Evolutionary conservation across 2,329 filamentous ascomycete genomes (phyloP).

Genomic region (Ustilaginoidea virens): DNA sequence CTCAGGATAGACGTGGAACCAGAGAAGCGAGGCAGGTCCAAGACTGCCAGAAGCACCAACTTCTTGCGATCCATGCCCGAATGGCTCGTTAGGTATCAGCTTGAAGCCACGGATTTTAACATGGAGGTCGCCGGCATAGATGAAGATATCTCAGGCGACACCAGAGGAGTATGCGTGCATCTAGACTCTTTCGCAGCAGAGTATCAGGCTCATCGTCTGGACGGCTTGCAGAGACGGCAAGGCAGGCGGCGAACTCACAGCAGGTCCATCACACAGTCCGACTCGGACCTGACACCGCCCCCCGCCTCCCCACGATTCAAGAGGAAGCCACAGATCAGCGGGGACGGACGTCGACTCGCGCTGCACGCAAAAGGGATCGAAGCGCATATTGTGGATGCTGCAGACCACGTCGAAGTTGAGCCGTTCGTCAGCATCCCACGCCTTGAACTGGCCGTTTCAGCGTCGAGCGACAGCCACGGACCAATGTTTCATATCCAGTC

Average conservation of each 20-base stretch:
- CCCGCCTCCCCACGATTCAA: conserved; percentile 22
- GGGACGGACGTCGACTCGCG: conserved; percentile 68
- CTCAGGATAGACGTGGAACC: conserved; percentile 56
- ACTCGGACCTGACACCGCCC: conserved; percentile 41
- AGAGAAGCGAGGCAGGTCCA: conserved; percentile 33
- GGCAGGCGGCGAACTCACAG: conserved; percentile 60
- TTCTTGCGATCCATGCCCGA: conserved; percentile 64
- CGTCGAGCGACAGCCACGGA: conserved; percentile 72
- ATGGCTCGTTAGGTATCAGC: conserved; percentile 72
- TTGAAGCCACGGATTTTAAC: conserved; percentile 81
- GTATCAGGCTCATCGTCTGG: conserved; percentile 69
- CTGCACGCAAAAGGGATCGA: conserved; percentile 74
- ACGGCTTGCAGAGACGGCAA: conserved; percentile 39
- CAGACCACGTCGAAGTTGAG: conserved; percentile 70
- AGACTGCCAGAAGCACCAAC: conserved; percentile 39
- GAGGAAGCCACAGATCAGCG: conserved; percentile 38
- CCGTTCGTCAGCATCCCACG: conserved; percentile 75
- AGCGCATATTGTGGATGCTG: conserved; percentile 76
- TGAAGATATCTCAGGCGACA: conserved; percentile 63
- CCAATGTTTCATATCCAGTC: conserved; percentile 80
- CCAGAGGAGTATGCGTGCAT: conserved; percentile 71
- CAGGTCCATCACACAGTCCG: conserved; percentile 50
- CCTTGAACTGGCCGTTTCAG: conserved; percentile 76
- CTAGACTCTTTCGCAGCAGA: conserved; percentile 78
- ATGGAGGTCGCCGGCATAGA: conserved; percentile 85